Evolutionary conservation across 1,284 basidiomycete genomes (phyloP), one percentile per base, ranked within the genome.

Genomic region (Dichomitus squalens): DNA sequence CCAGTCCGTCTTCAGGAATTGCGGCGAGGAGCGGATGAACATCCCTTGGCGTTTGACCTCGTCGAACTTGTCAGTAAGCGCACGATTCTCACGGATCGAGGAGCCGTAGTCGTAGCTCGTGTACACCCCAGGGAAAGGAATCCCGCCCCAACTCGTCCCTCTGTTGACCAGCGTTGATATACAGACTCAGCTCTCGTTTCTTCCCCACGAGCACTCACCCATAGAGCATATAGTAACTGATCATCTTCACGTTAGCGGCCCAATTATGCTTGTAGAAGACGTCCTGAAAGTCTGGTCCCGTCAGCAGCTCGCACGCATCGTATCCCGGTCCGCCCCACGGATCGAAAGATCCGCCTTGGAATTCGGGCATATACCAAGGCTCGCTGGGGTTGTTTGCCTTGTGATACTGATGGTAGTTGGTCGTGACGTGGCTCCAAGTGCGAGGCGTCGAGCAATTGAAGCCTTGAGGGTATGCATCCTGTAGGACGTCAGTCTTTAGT

Each of bases 221-320:
- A 63, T 85, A 90, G 54, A 89, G 65, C 90, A 92, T 92, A 71
- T 92, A 92, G 66, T 88, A 90, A 63, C 82, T 90, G 53, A 91
- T 83, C 49, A 92, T 61, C 67, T 92, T 91, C 6, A 82, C 87
- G 70, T 92, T 92, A 41, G 82, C 81, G 5, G 90, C 88, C 87
- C 87, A 91, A 49, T 90, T 77, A 49, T 88, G 78, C 53, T 85
- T 78, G 66, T 92, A 84, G 71, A 91, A 92, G 1, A 92, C 90
- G 40, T 83, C 87, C 70, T 86, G 77, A 73, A 92, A 92, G 60
- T 86, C 79, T 0, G 85, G 75, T 2, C 88, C 87, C 12, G 88
- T 92, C 53, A 92, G 75, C 2, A 78, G 72, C 25, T 75, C 74
- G 64, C 83, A 85, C 7, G 76, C 68, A 23, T 78, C 73, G 60